Evolutionary conservation across 2,329 filamentous ascomycete genomes (phyloP).

Genomic region (Sphaceloma murrayae): DNA sequence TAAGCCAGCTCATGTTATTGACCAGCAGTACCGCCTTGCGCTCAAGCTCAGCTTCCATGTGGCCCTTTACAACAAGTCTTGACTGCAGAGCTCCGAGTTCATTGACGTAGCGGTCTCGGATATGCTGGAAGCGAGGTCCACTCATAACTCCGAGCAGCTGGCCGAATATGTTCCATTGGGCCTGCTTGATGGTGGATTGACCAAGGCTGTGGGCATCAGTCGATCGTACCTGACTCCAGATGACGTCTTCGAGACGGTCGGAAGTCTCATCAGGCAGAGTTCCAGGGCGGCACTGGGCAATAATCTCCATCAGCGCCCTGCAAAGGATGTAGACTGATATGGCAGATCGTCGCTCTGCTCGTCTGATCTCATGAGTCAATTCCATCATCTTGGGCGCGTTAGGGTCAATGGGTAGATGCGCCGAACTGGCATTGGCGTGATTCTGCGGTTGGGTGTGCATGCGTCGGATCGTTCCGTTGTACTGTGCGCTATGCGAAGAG

Average conservation of each 20-base stretch:
- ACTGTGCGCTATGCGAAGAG: slow-evolving; percentile 1
- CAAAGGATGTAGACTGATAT: slow-evolving; percentile 95
- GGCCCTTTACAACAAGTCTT: slow-evolving; percentile 62
- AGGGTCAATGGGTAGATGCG: slow-evolving; percentile 12
- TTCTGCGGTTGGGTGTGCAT: slow-evolving; percentile 16
- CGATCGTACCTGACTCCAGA: slow-evolving; percentile 88
- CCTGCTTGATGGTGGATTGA: slow-evolving; percentile 71
- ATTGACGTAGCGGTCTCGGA: slow-evolving; percentile 69
- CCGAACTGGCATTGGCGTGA: slow-evolving; percentile 18
- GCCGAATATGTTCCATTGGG: slow-evolving; percentile 92
- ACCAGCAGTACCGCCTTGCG: slow-evolving; percentile 78
- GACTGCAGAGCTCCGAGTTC: slow-evolving; percentile 72
- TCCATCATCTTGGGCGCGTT: slow-evolving; percentile 19
- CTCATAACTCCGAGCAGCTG: slow-evolving; percentile 95
- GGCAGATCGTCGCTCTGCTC: slow-evolving; percentile 69
- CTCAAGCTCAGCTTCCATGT: slow-evolving; percentile 59
- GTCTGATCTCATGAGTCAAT: slow-evolving; percentile 25
- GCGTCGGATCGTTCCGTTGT: slow-evolving; percentile 16
- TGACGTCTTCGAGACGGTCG: slow-evolving; percentile 86
- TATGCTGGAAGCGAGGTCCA: slow-evolving; percentile 76
- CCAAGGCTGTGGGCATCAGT: slow-evolving; percentile 73
- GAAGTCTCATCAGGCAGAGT: slow-evolving; percentile 86
- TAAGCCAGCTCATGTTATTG: slow-evolving; percentile 82
- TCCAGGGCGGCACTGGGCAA: slow-evolving; percentile 74
- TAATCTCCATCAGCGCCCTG: slow-evolving; percentile 85